A percentile compares a stretch with the other conserved stretches of the same genome.
Conservation (phyloP, 306 rosid species). For the Lupinus albus region DNA sequence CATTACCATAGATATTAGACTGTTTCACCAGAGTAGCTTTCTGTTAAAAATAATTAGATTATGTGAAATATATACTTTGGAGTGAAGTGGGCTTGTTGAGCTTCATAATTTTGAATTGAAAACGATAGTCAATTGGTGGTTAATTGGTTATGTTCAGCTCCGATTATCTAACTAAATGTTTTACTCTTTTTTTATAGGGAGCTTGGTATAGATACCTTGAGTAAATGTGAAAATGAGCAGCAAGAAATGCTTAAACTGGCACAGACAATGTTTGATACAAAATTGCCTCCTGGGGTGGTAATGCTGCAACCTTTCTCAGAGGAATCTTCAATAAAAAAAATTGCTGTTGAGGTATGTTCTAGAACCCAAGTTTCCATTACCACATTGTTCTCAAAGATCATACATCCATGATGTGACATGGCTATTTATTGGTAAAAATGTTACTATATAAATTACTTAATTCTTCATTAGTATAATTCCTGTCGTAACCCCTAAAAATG, state of each 20-base stretch:
- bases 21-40: conserved; percentile 24
- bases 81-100: conserved; percentile 19
- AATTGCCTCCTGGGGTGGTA: conserved; percentile 79
- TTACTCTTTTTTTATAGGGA: conserved; percentile 57
- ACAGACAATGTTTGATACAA: conserved; percentile 89
- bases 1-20: conserved; percentile 7
- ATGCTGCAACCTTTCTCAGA: conserved; percentile 94
- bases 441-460: too few relatives aligned
- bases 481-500: background rate
- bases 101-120: conserved; percentile 28
- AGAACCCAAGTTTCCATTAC: conserved; percentile 16
- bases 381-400: conserved; percentile 13
- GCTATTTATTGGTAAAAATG: conserved; percentile 14
- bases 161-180: conserved; percentile 25
- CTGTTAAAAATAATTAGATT: conserved; percentile 9
- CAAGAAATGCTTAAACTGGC: conserved; percentile 80
- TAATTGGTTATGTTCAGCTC: conserved; percentile 23
- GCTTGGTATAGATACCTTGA: conserved; percentile 78
- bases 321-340: conserved; percentile 86
- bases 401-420: conserved; percentile 20
- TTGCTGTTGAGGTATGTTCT: conserved; percentile 69
- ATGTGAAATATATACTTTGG: conserved; percentile 14
- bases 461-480: too few relatives aligned
- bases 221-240: conserved; percentile 72
- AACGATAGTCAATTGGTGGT: background rate